Base-by-base conservation (phyloP, 768 basidiomycete genomes). In the Hypsizygus marmoreus region DNA sequence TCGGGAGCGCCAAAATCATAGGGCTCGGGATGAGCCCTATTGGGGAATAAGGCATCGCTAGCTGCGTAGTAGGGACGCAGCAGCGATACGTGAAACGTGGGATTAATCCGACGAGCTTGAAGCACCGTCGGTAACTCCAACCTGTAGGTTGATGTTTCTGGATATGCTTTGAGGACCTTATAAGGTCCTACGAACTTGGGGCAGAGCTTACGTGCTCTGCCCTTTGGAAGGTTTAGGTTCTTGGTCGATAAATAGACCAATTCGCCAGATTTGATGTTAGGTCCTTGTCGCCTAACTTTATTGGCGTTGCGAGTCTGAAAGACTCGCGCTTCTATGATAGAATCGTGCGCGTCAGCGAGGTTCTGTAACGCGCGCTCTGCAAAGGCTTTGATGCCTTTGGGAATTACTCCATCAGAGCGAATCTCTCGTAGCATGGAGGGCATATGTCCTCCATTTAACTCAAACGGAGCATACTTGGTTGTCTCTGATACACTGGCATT, bases 141-240 rank as follows among this genome's bases (percentile, higher is more conserved):
- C 3, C 23, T 33, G 31, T 49, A 53, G 8, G 26, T 45, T 6
- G 51, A 53, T 8, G 38, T 40, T 25, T 42, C 38, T 1, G 39
- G 43, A 9, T 4, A 37, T 0, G 65, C 58, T 13, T 53, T 26
- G 0, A 57, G 1, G 0, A 74, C 60, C 2, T 51, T 39, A 41
- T 62, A 75, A 0, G 72, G 75, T 5, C 75, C 70, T 10, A 70
- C 58, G 35, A 50, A 73, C 23, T 66, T 68, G 1, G 69, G 71
- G 6, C 58, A 53, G 1, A 73, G 49, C 31, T 73, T 73, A 0
- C 53, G 33, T 0, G 64, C 57, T 10, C 51, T 4, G 1, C 54
- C 50, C 36, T 67, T 69, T 0, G 64, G 69, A 11, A 71, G n/a
- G 0, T 47, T 53, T 0, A 73, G 37, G 42, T 74, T 73, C 22